These are phyloP conservation scores for Tricholoma matsutake DNA, from an alignment of 768 basidiomycete species.

Conservation along the genomic window DNA sequence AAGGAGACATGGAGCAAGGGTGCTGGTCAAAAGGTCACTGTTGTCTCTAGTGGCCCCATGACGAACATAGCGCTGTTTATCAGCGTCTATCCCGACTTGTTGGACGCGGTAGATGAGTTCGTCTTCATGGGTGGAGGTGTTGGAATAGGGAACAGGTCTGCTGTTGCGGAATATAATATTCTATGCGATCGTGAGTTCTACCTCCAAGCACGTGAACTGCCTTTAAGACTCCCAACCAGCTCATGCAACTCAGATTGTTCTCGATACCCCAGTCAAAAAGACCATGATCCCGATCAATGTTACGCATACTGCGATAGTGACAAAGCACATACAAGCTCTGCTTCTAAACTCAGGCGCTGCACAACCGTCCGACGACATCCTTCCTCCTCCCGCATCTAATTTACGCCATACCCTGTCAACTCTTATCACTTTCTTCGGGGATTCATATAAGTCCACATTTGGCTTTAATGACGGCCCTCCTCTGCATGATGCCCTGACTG, in stretches of 20 bases:
- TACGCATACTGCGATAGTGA: slow-evolving; percentile 82
- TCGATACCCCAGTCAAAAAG: slow-evolving; percentile 64
- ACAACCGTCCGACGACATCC: slow-evolving; percentile 14
- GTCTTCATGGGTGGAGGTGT: slow-evolving; percentile 94
- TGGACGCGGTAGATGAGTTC: slow-evolving; percentile 61
- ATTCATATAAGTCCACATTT: slow-evolving; percentile 68
- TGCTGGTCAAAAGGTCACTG: slow-evolving; percentile 53
- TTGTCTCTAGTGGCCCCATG: slow-evolving; percentile 82
- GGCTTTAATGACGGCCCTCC: slow-evolving; percentile 87
- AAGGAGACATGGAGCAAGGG: slow-evolving; percentile 55
- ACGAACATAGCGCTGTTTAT: slow-evolving; percentile 78
- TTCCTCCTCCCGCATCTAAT: slow-evolving; percentile 36
- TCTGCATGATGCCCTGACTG: slow-evolving; percentile 80
- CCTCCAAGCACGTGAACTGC: background rate
- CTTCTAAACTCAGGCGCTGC: slow-evolving; percentile 42
- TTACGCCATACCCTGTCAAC: slow-evolving; percentile 76
- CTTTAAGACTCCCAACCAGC: slow-evolving; percentile 36
- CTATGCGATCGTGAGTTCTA: slow-evolving; percentile 73
- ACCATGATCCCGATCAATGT: slow-evolving; percentile 87
- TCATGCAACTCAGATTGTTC: slow-evolving; percentile 80
- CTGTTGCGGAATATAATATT: slow-evolving; percentile 83
- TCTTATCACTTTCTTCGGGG: slow-evolving; percentile 70
- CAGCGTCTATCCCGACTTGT: slow-evolving; percentile 47
- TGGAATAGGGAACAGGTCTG: slow-evolving; percentile 76
- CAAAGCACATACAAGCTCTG: slow-evolving; percentile 44